These are phyloP conservation scores for Tetradesmus obliquus DNA, from an alignment of 139 green algal genomes.

Conservation along the genomic window DNA sequence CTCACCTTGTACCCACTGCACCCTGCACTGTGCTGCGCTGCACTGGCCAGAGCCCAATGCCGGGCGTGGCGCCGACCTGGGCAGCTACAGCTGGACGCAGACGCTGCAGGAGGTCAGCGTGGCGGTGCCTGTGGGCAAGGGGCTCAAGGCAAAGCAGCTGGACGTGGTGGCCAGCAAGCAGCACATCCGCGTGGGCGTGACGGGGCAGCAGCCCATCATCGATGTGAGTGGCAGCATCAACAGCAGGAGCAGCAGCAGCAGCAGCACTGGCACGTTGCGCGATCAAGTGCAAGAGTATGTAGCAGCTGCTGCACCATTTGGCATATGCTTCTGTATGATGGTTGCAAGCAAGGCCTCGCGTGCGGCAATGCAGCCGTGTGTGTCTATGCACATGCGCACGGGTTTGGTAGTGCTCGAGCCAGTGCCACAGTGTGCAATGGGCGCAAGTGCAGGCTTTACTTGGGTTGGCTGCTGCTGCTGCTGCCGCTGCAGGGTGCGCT, in stretches of 20 bases:
- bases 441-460: too few species aligned
- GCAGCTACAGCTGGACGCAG: constrained; percentile 93
- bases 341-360: too few species aligned
- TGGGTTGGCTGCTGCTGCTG: not conserved
- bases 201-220: constrained; percentile 77
- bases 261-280: not conserved
- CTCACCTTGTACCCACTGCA: not conserved
- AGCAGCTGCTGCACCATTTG: not conserved
- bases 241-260: not conserved
- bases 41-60: constrained; percentile 79
- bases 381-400: too few species aligned
- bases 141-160: constrained; percentile 53
- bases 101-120: constrained; percentile 90
- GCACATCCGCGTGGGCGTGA: constrained; percentile 79
- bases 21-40: not conserved
- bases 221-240: constrained; percentile 53
- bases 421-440: too few species aligned
- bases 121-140: constrained; percentile 76
- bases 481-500: constrained; percentile 79
- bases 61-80: constrained; percentile 90
- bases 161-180: constrained; percentile 77
- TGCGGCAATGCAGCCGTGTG: too few species aligned
- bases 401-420: too few species aligned
- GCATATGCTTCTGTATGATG: too few species aligned
- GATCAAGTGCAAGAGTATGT: not conserved